Percentiles rank a stretch among this genome's conserved stretches.
Evolutionary conservation across 257 asterid genomes (phyloP).

Genomic region (Rubia yunnanensis): DNA sequence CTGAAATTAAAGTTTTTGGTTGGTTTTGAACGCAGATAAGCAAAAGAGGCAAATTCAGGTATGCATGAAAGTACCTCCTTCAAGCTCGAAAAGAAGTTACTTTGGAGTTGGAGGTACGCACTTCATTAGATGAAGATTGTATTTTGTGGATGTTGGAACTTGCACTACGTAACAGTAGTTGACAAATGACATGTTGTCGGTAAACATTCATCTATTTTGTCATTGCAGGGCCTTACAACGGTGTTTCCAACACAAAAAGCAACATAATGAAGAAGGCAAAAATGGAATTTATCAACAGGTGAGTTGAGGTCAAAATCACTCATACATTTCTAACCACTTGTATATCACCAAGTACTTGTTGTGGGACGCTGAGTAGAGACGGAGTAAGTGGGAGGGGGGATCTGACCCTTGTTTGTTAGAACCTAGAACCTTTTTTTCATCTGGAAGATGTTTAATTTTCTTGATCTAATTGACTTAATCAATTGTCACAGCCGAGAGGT

Average conservation of each 20-base stretch:
- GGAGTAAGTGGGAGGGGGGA: too few species aligned
- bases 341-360: too few species aligned
- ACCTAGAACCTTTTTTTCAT: background rate
- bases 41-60: conserved; percentile 71
- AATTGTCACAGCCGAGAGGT: conserved; percentile 57
- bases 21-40: conserved; percentile 36
- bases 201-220: conserved; percentile 7
- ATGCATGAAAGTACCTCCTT: conserved; percentile 85
- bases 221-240: conserved; percentile 34
- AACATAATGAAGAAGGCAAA: conserved; percentile 87
- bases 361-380: too few species aligned
- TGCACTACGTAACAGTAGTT: conserved; percentile 1
- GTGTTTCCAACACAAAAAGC: conserved; percentile 64
- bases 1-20: conserved; percentile 5
- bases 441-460: background rate
- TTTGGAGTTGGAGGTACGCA: conserved; percentile 70
- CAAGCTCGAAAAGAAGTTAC: conserved; percentile 60
- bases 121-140: conserved; percentile 13
- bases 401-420: background rate
- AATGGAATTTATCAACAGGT: conserved; percentile 74
- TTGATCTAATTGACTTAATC: conserved; percentile 10
- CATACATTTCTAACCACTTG: too few species aligned
- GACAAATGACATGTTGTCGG: background rate
- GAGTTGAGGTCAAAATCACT: background rate
- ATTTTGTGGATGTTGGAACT: background rate